phyloP scores from a whole-genome alignment of 768 basidiomycete species.

The Trametes elegans region DNA sequence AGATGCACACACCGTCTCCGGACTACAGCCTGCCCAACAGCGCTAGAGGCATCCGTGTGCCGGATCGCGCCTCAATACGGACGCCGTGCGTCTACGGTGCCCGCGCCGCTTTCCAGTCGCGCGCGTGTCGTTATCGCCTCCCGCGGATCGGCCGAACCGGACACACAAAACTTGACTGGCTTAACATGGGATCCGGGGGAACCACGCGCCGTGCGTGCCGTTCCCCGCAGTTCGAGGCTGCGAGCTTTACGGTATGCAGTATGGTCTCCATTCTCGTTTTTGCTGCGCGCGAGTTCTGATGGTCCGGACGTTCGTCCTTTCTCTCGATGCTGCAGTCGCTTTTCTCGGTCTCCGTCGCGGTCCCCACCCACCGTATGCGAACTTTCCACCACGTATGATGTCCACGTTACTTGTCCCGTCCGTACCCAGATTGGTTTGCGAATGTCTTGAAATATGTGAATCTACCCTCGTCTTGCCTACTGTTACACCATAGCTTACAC shows the following conservation, averaged over 20 bases:
- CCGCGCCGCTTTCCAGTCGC: background rate
- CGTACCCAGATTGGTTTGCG: background rate
- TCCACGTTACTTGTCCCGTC: background rate
- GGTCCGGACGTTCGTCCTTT: background rate
- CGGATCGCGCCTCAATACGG: background rate
- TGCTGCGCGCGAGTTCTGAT: constrained; percentile 14
- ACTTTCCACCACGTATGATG: constrained; percentile 6
- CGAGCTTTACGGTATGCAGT: constrained; percentile 16
- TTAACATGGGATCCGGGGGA: constrained; percentile 1
- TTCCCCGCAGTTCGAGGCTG: constrained; percentile 6
- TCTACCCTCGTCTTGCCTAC: constrained; percentile 1
- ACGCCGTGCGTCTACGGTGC: background rate
- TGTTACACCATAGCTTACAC: constrained; percentile 11
- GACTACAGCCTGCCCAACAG: constrained; percentile 2
- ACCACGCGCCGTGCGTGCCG: background rate
- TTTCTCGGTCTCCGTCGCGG: constrained; percentile 5
- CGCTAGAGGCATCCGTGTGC: constrained; percentile 8
- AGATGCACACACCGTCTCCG: background rate
- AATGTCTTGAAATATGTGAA: constrained; percentile 7
- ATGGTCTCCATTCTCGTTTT: constrained; percentile 5
- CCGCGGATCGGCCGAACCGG: constrained; percentile 2
- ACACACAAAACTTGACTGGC: constrained; percentile 4
- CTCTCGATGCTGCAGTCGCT: constrained; percentile 1
- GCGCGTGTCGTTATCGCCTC: background rate
- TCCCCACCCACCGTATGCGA: constrained; percentile 11